Conservation (phyloP, 2,329 filamentous ascomycete genomes). For the Colletotrichum sp. region DNA sequence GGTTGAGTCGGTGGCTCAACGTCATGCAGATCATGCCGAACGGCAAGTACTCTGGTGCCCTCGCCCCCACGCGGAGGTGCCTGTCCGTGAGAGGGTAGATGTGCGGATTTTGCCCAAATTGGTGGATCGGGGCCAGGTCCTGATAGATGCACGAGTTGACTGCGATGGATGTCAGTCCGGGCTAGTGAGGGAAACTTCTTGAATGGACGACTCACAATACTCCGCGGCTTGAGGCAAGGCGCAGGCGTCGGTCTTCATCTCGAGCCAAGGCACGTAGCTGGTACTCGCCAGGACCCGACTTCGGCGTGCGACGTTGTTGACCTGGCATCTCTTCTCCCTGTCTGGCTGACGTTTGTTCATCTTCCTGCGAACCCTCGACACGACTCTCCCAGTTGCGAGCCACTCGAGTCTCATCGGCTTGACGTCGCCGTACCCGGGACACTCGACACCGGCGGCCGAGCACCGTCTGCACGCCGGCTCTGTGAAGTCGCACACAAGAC, state of each 20-base stretch:
- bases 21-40: slow-evolving; percentile 33
- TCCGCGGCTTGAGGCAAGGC: background rate
- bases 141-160: background rate
- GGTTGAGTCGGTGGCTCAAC: slow-evolving; percentile 37
- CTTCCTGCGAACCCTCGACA: background rate
- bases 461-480: background rate
- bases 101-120: slow-evolving; percentile 26
- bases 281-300: background rate
- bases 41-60: background rate
- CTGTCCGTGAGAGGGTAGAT: slow-evolving; percentile 28
- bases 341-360: background rate
- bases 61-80: background rate
- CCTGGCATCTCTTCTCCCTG: background rate
- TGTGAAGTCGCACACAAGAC: background rate
- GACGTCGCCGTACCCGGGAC: background rate
- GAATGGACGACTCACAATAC: background rate
- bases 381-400: background rate
- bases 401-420: background rate
- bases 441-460: background rate
- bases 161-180: background rate
- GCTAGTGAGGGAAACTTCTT: accelerated
- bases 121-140: background rate
- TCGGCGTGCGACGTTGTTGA: background rate
- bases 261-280: background rate
- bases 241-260: background rate